These are phyloP conservation scores for Crithidia expoeki DNA, from an alignment of 208 protist genomes.

Conservation along the genomic window DNA sequence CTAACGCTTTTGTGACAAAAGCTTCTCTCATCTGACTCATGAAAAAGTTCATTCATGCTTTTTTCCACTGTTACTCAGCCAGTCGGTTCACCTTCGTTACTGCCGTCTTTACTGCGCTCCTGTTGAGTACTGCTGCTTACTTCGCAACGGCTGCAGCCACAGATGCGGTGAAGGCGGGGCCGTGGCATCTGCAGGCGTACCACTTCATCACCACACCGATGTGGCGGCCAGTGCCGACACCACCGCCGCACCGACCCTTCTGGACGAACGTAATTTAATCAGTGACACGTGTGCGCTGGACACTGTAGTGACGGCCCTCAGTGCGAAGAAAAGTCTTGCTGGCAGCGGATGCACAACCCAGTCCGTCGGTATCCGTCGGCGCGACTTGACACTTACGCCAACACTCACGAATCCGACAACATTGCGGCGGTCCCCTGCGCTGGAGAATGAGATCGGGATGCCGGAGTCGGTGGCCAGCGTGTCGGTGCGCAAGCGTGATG, in stretches of 20 bases:
- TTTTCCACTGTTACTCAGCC: too few relatives aligned
- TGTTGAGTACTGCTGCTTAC: too few relatives aligned
- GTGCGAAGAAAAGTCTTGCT: neutral
- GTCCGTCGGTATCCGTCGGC: slow-evolving; percentile 6
- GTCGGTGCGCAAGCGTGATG: slow-evolving; percentile 10
- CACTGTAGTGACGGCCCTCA: neutral
- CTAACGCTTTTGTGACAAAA: too few relatives aligned
- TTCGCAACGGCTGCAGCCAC: too few relatives aligned
- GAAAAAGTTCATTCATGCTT: too few relatives aligned
- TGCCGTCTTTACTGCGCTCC: too few relatives aligned
- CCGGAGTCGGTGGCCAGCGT: slow-evolving; percentile 18
- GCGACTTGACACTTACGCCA: neutral
- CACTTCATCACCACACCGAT: slow-evolving; percentile 18
- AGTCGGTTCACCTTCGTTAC: too few relatives aligned
- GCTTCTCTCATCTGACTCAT: too few relatives aligned
- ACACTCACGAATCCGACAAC: neutral
- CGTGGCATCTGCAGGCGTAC: slow-evolving; percentile 16
- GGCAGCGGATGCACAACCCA: neutral
- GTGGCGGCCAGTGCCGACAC: neutral
- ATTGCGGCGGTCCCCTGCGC: neutral
- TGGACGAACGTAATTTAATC: slow-evolving; percentile 9
- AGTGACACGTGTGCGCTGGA: slow-evolving; percentile 12
- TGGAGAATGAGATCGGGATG: neutral
- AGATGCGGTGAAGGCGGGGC: neutral
- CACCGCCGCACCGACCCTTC: neutral